These are phyloP conservation scores for Schizopora paradoxa DNA, from an alignment of 1,284 basidiomycete genomes.

Conservation along the genomic window DNA sequence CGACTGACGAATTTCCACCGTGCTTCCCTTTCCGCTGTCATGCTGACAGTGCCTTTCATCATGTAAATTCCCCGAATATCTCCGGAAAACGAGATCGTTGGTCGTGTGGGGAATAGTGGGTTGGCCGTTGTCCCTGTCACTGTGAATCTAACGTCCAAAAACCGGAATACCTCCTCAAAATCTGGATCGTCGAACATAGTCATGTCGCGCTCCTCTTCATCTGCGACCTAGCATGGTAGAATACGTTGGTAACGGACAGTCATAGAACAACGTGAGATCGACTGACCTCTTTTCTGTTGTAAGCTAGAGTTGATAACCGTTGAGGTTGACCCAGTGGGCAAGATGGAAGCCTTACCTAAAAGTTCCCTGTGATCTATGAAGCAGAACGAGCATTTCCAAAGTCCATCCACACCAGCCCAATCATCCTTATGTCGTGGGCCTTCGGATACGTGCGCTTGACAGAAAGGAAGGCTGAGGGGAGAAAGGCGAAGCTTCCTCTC, in stretches of 20 bases:
- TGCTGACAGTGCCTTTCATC: conserved; percentile 49
- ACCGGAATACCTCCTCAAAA: conserved; percentile 49
- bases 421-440: conserved; percentile 30
- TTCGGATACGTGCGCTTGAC: conserved; percentile 40
- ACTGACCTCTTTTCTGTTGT: too few species aligned
- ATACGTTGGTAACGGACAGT: too few species aligned
- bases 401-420: conserved; percentile 59
- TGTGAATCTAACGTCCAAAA: conserved; percentile 41
- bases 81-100: conserved; percentile 51
- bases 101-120: conserved; percentile 43
- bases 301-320: too few species aligned
- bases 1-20: conserved; percentile 59
- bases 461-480: conserved; percentile 48
- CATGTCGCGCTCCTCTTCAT: conserved; percentile 33
- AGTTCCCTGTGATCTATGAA: conserved; percentile 54
- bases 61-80: conserved; percentile 38
- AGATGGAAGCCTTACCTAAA: too few species aligned
- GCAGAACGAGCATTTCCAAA: conserved; percentile 57
- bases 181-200: conserved; percentile 44
- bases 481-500: too few species aligned
- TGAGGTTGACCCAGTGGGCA: too few species aligned
- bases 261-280: too few species aligned
- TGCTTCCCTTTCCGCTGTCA: conserved; percentile 51
- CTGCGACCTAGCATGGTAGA: conserved; percentile 27
- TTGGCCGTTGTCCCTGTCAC: conserved; percentile 39